Conservation (phyloP, 768 basidiomycete species). For the Auriculariales sp. region DNA sequence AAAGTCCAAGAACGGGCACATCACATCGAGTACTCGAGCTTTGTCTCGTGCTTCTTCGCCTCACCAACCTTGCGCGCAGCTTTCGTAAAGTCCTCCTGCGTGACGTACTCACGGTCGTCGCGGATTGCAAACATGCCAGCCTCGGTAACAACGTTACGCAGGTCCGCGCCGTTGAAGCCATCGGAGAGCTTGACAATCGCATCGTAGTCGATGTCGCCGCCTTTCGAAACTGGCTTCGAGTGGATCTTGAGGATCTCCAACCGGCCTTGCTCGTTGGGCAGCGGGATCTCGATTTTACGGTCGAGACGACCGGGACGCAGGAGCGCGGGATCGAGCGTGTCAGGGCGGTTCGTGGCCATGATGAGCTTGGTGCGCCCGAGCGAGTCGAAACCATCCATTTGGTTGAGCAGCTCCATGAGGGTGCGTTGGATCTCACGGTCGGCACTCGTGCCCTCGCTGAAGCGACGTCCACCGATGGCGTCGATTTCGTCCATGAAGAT, state of each 20-base stretch:
- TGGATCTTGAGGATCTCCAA: conserved; percentile 97
- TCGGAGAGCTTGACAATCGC: conserved; percentile 96
- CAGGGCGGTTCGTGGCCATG: conserved; percentile 99
- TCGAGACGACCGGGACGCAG: conserved; percentile 92
- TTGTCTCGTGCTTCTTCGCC: conserved; percentile 89
- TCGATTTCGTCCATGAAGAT: conserved; percentile 99
- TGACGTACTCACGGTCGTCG: conserved; percentile 84
- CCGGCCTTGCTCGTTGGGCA: conserved; percentile 94
- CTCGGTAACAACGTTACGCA: conserved; percentile 89
- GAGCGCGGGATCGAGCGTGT: conserved; percentile 93
- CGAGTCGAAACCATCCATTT: conserved; percentile 99
- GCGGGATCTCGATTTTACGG: conserved; percentile 92
- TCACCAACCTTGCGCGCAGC: conserved; percentile 91
- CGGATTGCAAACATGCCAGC: conserved; percentile 98
- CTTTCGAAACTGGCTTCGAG: conserved; percentile 84
- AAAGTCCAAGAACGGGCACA: too few species aligned
- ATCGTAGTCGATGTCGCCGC: conserved; percentile 92
- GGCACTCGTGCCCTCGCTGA: conserved; percentile 92
- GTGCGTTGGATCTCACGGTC: conserved; percentile 98
- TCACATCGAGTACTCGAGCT: conserved; percentile 13
- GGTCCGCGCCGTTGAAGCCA: conserved; percentile 90
- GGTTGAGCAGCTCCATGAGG: conserved; percentile 97
- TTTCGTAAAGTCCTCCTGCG: conserved; percentile 92
- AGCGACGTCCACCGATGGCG: conserved; percentile 84
- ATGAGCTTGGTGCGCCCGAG: conserved; percentile 91